Evolutionary conservation across 495 filamentous ascomycete species (phyloP), one percentile per base, ranked within the genome.

Genomic region (Penicillium soppii): DNA sequence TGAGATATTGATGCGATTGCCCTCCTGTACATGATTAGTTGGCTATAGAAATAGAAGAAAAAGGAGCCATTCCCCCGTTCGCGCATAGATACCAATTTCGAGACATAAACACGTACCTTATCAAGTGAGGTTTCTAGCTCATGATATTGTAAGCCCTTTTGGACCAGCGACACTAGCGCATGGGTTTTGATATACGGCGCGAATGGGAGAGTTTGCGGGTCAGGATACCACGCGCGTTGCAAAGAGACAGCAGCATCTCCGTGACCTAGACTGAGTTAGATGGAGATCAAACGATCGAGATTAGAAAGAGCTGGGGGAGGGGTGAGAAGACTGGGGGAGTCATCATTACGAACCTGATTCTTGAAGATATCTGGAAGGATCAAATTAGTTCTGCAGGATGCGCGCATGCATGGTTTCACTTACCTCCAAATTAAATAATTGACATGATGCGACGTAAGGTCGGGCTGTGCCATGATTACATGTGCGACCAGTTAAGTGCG

Each of bases 371-470:
- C 90, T 95, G 33, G 68, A 60, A 54, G 53, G 10, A 36, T 43
- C 56, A 27, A 41, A 35, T 50, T 56, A 54, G 50, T 67, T 75
- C 63, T 68, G 66, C 15, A 35, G n/a, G 12, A 45, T 32, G 30
- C 1, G 41, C 12, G 36, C 22, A 27, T 36, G 13, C 13, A 45
- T 36, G n/a, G 63, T 63, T 68, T 56, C 59, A 82, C 90, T 71
- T 82, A 97, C 90, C 91, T 91, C 89, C 91, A 96, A 78, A 98
- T 89, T 75, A 98, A 79, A 79, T 92, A 97, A 81, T 97, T 98
- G 77, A 97, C 83, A 75, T 92, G 87, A 78, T 97, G 84, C 54
- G 91, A 92, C 70, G 89, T 87, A 63, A 98, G 81, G 60, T 75
- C 67, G 47, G 66, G 71, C 53, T 69, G 70, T 65, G 70, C 65